Percentiles rank a stretch among this genome's conserved stretches.
These are phyloP conservation scores for Xylariaceae sp. DNA, from an alignment of 2,329 filamentous ascomycete species.

Conservation along the genomic window DNA sequence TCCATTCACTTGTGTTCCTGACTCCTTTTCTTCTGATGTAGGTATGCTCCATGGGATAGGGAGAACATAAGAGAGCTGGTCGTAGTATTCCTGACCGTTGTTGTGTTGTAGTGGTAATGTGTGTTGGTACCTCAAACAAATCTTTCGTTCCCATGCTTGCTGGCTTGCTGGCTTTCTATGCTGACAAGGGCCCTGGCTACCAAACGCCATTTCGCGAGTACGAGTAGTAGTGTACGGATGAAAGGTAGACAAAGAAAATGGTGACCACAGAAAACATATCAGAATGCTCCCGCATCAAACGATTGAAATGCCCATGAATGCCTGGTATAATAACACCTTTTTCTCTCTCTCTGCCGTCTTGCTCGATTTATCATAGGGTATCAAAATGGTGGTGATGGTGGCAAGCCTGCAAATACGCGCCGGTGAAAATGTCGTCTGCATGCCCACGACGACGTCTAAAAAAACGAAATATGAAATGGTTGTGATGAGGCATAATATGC, in stretches of 20 bases:
- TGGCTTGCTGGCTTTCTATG: slow-evolving; percentile 11
- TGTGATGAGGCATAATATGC: slow-evolving; percentile 22
- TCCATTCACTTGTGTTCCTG: slow-evolving; percentile 9
- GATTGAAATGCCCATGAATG: slow-evolving; percentile 11
- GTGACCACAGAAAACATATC: background rate
- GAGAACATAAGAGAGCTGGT: slow-evolving; percentile 15
- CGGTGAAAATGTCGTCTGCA: slow-evolving; percentile 16
- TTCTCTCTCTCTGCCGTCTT: slow-evolving; percentile 7
- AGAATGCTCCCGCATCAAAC: background rate
- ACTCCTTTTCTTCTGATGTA: slow-evolving; percentile 11
- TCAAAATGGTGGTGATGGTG: slow-evolving; percentile 21
- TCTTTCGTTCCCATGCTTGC: too few relatives aligned
- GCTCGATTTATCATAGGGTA: slow-evolving; percentile 26
- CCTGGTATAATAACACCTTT: slow-evolving; percentile 7
- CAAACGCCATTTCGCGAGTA: background rate
- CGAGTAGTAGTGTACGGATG: slow-evolving; percentile 1
- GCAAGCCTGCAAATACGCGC: slow-evolving; percentile 20
- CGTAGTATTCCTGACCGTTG: slow-evolving; percentile 10
- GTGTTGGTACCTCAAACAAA: too few relatives aligned
- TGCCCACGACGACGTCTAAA: slow-evolving; percentile 22
- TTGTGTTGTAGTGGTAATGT: slow-evolving; percentile 10
- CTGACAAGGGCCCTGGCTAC: background rate
- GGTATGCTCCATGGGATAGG: slow-evolving; percentile 18
- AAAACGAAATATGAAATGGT: slow-evolving; percentile 10
- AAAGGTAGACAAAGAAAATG: slow-evolving; percentile 2